Evolutionary conservation across 2,329 filamentous ascomycete genomes (phyloP), one percentile per base, ranked within the genome.

Genomic region (Leptodontidium sp.): DNA sequence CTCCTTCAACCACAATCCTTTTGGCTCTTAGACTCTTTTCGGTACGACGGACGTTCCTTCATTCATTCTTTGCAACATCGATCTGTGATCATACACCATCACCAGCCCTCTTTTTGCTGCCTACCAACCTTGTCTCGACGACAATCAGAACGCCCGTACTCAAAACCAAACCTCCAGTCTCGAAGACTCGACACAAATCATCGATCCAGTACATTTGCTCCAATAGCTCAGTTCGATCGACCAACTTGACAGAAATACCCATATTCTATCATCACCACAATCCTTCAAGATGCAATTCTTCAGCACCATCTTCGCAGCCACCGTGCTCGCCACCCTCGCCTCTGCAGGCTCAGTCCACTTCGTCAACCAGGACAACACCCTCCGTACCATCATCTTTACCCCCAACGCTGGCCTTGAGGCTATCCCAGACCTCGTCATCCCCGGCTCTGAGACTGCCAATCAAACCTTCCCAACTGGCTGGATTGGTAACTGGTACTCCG

Each of bases 321-420:
- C 76, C 64, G 77, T 81, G 70, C 81, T 84, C 72, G 82, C 82
- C 68, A 78, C 82, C 70, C 73, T 82, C 62, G 82, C 78, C 74
- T 77, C 77, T 65, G 85, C 84, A 68, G 85, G 84, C 79, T 79
- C 80, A 45, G 79, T 90, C 75, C 87, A 85, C 73, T 89, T 90
- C 81, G 75, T 84, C 79, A 88, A 86, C 73, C 84, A 88, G 62
- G 88, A 90, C 77, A 74, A 78, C 68, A 80, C 79, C 43, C 77
- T 79, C 68, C 77, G 77, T 53, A 78, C 76, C 68, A 72, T 79
- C 50, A 35, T 70, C 73, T 79, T 79, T 75, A 77, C 77, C 29
- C 43, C 72, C 15, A 71, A 73, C 49, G 53, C 57, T 1, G 76
- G 75, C 26, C 61, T 68, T 14, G 67, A 68, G 1, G 12, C 32